phyloP scores from a whole-genome alignment of 192 early-diverging fungal species.

The Spizellomyces sp. region DNA sequence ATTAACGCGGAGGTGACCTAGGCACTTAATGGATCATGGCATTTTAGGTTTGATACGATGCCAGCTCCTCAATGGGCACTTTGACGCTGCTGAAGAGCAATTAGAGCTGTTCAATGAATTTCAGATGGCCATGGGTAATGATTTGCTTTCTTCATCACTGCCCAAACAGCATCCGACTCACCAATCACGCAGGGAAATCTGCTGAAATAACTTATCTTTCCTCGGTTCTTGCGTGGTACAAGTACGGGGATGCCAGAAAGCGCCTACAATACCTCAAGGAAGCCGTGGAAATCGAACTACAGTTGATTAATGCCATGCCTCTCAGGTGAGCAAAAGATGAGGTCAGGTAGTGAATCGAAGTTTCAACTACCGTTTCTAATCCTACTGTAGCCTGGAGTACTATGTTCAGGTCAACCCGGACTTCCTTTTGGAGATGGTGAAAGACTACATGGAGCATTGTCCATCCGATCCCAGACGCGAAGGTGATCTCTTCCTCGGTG shows the following conservation, averaged over 20 bases:
- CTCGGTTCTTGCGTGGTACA: conserved; percentile 48
- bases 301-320: conserved; percentile 1
- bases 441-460: conserved; percentile 45
- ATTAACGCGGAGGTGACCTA: background rate
- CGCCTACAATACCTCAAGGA: conserved; percentile 45
- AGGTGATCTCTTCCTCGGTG: background rate
- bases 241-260: conserved; percentile 34
- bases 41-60: conserved; percentile 46
- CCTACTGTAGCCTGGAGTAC: conserved; percentile 29
- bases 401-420: conserved; percentile 49
- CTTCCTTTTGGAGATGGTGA: conserved; percentile 46
- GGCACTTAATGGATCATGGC: background rate
- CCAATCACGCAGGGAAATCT: conserved; percentile 19
- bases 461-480: conserved; percentile 33
- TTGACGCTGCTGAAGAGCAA: conserved; percentile 55
- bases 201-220: conserved; percentile 42
- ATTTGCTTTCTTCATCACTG: background rate
- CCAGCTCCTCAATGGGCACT: conserved; percentile 41
- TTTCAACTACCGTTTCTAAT: background rate
- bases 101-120: conserved; percentile 54
- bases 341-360: background rate
- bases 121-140: conserved; percentile 38
- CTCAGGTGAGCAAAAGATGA: conserved; percentile 11
- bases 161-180: background rate
- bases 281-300: conserved; percentile 32